Evolutionary conservation across 352 stramenopile species (phyloP).

Genomic region (Pythium utonaiense): DNA sequence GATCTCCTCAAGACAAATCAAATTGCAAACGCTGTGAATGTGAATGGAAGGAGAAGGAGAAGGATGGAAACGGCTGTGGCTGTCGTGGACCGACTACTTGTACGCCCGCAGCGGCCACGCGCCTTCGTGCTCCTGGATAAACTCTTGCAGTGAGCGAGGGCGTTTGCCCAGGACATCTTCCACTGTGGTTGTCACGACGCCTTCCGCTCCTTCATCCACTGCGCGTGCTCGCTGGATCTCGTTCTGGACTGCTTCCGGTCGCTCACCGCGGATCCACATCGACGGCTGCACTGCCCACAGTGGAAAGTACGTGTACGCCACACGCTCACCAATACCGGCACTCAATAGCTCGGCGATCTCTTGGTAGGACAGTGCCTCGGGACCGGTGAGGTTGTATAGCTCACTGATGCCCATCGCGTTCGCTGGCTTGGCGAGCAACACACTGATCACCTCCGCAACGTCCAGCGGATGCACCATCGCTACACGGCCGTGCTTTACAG

Average conservation of each 20-base stretch:
- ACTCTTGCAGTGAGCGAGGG: constrained; percentile 38
- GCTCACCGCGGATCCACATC: constrained; percentile 67
- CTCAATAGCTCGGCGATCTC: constrained; percentile 47
- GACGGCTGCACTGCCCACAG: constrained; percentile 71
- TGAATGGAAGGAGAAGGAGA: too few relatives aligned
- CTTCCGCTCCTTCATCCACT: constrained; percentile 41
- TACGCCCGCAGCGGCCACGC: constrained; percentile 36
- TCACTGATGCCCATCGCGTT: constrained; percentile 7
- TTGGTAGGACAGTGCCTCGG: constrained; percentile 52
- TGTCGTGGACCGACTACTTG: too few relatives aligned
- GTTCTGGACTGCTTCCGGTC: constrained; percentile 52
- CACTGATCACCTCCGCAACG: constrained; percentile 43
- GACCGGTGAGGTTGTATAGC: constrained; percentile 42
- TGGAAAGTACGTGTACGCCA: constrained; percentile 64
- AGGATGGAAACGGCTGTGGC: too few relatives aligned
- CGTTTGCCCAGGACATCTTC: constrained; percentile 35
- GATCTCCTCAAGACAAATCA: too few relatives aligned
- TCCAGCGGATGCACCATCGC: constrained; percentile 62
- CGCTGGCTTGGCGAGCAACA: constrained; percentile 11
- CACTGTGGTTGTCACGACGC: constrained; percentile 30
- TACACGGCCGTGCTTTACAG: constrained; percentile 50
- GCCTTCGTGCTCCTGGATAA: constrained; percentile 40
- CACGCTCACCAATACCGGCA: constrained; percentile 32
- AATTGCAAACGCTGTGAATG: too few relatives aligned
- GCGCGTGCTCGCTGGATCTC: constrained; percentile 46